Base-by-base conservation (phyloP, 441 rosid genomes). In the Kokia cookei region DNA sequence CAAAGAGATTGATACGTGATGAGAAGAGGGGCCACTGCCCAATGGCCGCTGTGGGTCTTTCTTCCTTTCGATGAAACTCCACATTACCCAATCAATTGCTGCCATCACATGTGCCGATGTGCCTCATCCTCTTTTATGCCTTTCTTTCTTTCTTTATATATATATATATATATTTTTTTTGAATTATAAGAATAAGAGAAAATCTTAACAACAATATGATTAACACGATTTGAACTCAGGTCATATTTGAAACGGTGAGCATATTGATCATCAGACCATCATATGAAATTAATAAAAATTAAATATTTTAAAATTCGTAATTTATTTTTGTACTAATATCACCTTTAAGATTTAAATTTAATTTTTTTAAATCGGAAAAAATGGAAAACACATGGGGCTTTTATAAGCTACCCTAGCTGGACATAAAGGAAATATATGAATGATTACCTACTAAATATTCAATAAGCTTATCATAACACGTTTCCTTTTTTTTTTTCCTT, bases 1-100 rank as follows among this genome's bases (percentile, higher is more conserved):
- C 76, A 93, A 81, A 85, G 94, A 85, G 92, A 89, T 90, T 78
- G 92, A 83, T 79, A 63, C 65, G 81, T 81, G 81, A 82, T 82
- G 88, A 58, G 86, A 74, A 69, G 82, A 74, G 54, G 84, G 85
- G 80, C 60, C 82, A n/a, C 54, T 51, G 22, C 19, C 51, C 51
- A 47, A 12, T 47, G 51, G 15, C 19, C 55, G 55, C 6, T 59
- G 42, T 59, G 65, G 55, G 70, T 42, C 42, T 58, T 40, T 13
- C 22, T 65, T 51, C 37, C 37, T 32, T 81, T 86, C 75, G 58
- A 82, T 81, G 73, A 77, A 77, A 72, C 72, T 61, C n/a, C 71
- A 82, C 86, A 85, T 87, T 85, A 71, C 66, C 40, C 35, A 24
- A 35, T 86, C 90, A 86, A 84, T 84, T 64, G 77, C 24, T n/a